Evolutionary conservation across 441 rosid species (phyloP).

Genomic region (Gossypium gossypioides): DNA sequence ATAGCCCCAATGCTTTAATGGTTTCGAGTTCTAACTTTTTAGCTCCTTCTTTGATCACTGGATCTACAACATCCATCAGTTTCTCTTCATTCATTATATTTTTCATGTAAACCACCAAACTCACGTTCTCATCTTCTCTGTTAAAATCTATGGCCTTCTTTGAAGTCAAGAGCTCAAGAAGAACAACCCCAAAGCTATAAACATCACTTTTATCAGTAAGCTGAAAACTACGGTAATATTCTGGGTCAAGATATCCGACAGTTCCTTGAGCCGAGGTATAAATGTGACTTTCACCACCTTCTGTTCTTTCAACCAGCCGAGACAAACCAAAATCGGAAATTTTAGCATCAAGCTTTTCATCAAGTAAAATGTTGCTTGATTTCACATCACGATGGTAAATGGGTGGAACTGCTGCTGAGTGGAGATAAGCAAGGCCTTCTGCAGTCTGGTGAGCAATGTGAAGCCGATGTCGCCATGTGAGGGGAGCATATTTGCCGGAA

Average conservation of each 20-base stretch:
- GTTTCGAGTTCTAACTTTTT: constrained; percentile 25
- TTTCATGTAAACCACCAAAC: constrained; percentile 34
- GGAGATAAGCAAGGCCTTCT: constrained; percentile 53
- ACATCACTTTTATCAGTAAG: constrained; percentile 52
- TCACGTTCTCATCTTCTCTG: constrained; percentile 36
- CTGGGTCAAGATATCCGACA: constrained; percentile 59
- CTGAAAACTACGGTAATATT: constrained; percentile 50
- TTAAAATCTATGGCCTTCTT: constrained; percentile 40
- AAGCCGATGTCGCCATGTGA: constrained; percentile 39
- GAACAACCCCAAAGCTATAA: constrained; percentile 50
- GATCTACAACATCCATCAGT: constrained; percentile 32
- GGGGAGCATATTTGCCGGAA: constrained; percentile 19
- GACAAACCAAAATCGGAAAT: constrained; percentile 56
- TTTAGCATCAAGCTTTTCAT: constrained; percentile 42
- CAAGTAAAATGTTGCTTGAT: constrained; percentile 53
- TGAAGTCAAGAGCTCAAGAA: constrained; percentile 36
- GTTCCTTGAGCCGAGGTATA: constrained; percentile 57
- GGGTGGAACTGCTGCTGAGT: constrained; percentile 48
- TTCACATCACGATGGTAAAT: constrained; percentile 58
- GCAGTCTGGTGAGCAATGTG: constrained; percentile 44
- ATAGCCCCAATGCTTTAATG: constrained; percentile 31
- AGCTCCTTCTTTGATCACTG: constrained; percentile 27
- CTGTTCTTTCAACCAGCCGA: constrained; percentile 31
- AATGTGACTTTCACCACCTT: constrained; percentile 40
- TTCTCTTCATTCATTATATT: constrained; percentile 36